Base-by-base conservation (phyloP, 768 basidiomycete genomes). In the Flagelloscypha sp. region DNA sequence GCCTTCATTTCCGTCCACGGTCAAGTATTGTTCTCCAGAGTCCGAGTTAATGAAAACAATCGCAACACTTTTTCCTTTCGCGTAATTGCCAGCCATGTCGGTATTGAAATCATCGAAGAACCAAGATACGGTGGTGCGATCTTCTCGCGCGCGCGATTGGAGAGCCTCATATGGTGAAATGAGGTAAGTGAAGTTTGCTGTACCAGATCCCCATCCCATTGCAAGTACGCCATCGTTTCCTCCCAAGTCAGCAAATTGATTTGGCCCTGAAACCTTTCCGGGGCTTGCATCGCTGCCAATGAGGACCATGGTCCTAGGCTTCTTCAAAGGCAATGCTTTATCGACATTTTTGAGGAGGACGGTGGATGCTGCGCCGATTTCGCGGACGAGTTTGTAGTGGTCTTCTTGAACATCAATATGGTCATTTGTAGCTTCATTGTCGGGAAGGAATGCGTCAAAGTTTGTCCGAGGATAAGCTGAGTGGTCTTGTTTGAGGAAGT, bases 21-120 rank as follows among this genome's bases (percentile, higher is more conserved):
- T 78, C 46, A 87, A 79, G 49, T 85, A 86, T 11, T 62, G 74
- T 59, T 93, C 90, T 16, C 90, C 90, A 6, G 85, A 88, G 52
- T 92, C 82, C 2, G 84, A 68, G 42, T 79, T 76, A 44, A 89
- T 66, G 55, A 90, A 89, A 7, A 93, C 87, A 25, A 93, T 64
- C 1, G 80, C 80, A 6, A 78, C 79, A 13, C 76, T 75, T 41
- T 70, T 68, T 25, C 50, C 58, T 1, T 59, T 56, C 1, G 67
- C 76, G 28, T 66, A 56, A 30, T 62, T 66, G 5, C 59, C 68
- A 6, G 77, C 79, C 0, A 55, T 49, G 0, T 42, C 48, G 15
- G 76, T 66, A 49, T 90, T 63, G 49, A 71, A 88, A 54, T 90
- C 76, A 37, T 86, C 57, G 27, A 87, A 63, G 38, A 72, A 61